Evolutionary conservation across 192 early-diverging fungal species (phyloP), one percentile per base, ranked within the genome.

Genomic region (Backusella circina): DNA sequence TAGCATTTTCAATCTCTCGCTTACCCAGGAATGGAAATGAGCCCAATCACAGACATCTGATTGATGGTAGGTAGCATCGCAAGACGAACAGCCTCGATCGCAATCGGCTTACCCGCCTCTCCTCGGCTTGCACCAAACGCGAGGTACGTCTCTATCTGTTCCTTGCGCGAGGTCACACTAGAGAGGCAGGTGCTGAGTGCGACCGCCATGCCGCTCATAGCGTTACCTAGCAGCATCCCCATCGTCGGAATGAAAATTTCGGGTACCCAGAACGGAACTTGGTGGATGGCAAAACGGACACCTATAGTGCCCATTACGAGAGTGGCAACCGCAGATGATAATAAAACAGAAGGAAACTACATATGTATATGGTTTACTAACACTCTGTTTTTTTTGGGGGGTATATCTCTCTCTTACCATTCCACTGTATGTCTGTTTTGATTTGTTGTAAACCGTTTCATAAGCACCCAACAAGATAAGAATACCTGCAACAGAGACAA

Each of bases 141-240:
- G 36, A 97, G 78, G 67, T 88, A 77, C 0, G 64, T 77, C 30
- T 81, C 79, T 1, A 81, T 77, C n/a, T 81, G 72, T 31, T 81
- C 79, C 16, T 74, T 73, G 15, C 67, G 47, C 18, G 38, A 70
- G 16, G 88, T 88, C 18, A 91, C 74, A 32, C 86, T 85, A 16
- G 84, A 85, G 54, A 93, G 85, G 23, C 88, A 88, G 31, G 82
- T 80, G 16, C 87, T 82, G 66, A 92, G 80, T 6, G 88, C 93
- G 33, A 95, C 84, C 3, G 93, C 89, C 71, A 91, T 89, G 0
- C 90, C 91, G 10, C 89, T 91, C 87, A 93, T 90, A 32, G 84
- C 81, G 79, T 94, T 95, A 38, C 94, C 95, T n/a, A 95, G 84
- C 37, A 97, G 82, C 94, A 97, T 95, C 32, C 94, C 95, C n/a